Conservation (phyloP, 1,284 basidiomycete genomes). For the Ceratobasidium sp. region DNA sequence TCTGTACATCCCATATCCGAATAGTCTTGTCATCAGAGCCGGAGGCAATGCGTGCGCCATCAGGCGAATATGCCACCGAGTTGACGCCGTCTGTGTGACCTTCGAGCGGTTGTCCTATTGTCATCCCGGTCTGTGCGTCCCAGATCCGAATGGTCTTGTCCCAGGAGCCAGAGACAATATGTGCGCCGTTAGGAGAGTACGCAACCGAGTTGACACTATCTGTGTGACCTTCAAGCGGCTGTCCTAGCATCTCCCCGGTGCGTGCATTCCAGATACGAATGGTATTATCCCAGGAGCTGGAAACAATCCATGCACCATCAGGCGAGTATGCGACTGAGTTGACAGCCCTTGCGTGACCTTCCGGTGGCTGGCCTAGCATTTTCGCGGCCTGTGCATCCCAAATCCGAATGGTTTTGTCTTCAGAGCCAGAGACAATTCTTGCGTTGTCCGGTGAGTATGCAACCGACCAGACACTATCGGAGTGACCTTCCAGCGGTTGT, state of each 20-base stretch:
- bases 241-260: neutral
- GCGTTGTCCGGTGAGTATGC: neutral
- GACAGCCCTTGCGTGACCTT: neutral
- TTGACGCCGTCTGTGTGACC: neutral
- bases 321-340: slow-evolving; percentile 7
- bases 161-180: neutral
- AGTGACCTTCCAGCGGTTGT: neutral
- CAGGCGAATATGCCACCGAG: slow-evolving; percentile 1
- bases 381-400: neutral
- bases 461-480: neutral
- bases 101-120: neutral
- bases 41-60: neutral
- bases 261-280: neutral
- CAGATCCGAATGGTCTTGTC: slow-evolving; percentile 4
- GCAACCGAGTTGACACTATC: neutral
- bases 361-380: neutral
- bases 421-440: neutral
- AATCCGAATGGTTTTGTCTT: neutral
- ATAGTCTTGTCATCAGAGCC: neutral
- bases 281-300: neutral
- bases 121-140: neutral
- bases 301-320: neutral
- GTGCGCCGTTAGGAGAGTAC: neutral
- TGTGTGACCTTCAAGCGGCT: neutral
- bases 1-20: neutral